Percentiles rank a stretch among this genome's conserved stretches.
phyloP scores from a whole-genome alignment of 2,329 filamentous ascomycete genomes.

The Aspergillus fructus region DNA sequence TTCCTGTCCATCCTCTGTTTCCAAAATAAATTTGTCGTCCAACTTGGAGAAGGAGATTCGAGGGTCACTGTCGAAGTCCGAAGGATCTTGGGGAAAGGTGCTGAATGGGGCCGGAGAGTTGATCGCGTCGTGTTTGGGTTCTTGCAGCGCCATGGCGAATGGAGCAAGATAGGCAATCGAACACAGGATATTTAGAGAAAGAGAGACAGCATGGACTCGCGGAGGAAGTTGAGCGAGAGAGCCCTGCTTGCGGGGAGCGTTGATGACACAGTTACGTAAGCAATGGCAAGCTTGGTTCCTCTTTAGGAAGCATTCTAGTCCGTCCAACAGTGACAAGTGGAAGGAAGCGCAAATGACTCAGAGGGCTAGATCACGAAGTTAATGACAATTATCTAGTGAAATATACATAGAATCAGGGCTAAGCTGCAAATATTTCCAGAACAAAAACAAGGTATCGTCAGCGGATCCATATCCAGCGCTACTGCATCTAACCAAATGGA shows the following conservation, averaged over 20 bases:
- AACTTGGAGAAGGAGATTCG: slow-evolving; percentile 85
- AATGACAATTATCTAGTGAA: neutral
- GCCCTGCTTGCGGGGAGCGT: slow-evolving; percentile 6
- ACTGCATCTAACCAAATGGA: slow-evolving; percentile 41
- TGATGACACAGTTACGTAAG: slow-evolving; percentile 13
- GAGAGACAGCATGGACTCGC: neutral
- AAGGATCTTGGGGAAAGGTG: slow-evolving; percentile 55
- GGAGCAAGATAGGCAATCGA: neutral
- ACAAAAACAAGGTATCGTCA: neutral
- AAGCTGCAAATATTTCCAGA: neutral
- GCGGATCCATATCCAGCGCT: neutral
- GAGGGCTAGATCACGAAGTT: no score
- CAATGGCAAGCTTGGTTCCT: neutral
- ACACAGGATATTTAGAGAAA: neutral
- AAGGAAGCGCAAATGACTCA: no score
- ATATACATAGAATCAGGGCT: neutral
- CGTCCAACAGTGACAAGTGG: no score
- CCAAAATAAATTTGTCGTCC: slow-evolving; percentile 78
- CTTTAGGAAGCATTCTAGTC: neutral
- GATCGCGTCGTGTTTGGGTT: slow-evolving; percentile 18
- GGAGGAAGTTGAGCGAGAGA: neutral
- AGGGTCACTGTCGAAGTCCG: slow-evolving; percentile 72
- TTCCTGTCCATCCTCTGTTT: slow-evolving; percentile 79
- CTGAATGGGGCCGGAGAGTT: slow-evolving; percentile 18
- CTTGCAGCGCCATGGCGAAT: slow-evolving; percentile 24